A percentile compares a stretch with the other conserved stretches of the same genome.
These are phyloP conservation scores for Hymenoscyphus albidus DNA, from an alignment of 2,329 filamentous ascomycete species.

Conservation along the genomic window DNA sequence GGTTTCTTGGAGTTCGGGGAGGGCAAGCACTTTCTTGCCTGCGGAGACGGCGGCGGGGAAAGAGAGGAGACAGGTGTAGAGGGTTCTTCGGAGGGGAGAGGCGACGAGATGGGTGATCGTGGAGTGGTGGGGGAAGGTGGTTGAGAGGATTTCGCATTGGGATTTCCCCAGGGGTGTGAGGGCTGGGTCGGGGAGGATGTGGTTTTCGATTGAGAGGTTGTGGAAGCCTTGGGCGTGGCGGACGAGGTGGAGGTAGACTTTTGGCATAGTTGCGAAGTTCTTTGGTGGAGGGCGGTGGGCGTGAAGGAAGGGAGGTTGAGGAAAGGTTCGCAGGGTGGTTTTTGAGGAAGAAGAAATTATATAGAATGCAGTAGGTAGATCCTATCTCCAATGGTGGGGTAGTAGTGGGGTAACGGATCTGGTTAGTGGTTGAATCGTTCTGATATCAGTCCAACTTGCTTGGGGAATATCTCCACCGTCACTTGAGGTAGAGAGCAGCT, in stretches of 20 bases:
- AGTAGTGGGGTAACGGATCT: constrained; percentile 10
- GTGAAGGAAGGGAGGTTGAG: background rate
- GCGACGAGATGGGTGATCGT: constrained; percentile 68
- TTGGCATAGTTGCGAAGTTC: constrained; percentile 18
- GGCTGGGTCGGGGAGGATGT: constrained; percentile 69
- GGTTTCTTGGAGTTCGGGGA: constrained; percentile 78
- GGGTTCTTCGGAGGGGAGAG: constrained; percentile 75
- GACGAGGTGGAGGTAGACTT: constrained; percentile 57
- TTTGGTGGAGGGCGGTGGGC: background rate
- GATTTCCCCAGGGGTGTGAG: constrained; percentile 71
- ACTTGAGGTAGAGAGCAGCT: background rate
- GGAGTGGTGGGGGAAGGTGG: constrained; percentile 60
- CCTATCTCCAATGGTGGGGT: constrained; percentile 12
- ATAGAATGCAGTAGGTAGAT: background rate
- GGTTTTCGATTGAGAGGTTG: constrained; percentile 69
- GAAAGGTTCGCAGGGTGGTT: background rate
- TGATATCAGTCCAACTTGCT: background rate
- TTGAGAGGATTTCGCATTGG: constrained; percentile 65
- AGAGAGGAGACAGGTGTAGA: constrained; percentile 69
- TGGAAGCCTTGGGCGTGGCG: constrained; percentile 78
- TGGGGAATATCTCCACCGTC: background rate
- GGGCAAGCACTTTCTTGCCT: constrained; percentile 48
- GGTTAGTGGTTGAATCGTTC: background rate
- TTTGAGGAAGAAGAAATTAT: background rate
- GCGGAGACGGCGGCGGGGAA: constrained; percentile 56